Conservation (phyloP, 805 yeast genomes). For the Debaryomyces hansenii region DNA sequence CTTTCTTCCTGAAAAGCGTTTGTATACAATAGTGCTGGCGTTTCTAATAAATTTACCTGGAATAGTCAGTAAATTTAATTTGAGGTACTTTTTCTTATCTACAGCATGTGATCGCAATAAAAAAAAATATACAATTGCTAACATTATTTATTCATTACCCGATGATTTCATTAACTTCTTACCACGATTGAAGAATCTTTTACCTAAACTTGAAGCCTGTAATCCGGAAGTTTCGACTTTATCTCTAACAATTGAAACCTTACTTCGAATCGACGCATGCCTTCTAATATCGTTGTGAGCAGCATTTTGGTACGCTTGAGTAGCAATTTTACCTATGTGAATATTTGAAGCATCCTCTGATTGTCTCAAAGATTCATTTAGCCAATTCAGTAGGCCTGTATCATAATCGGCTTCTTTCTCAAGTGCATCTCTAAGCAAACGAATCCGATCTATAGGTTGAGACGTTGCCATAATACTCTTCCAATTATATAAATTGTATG, state of each 20-base stretch:
- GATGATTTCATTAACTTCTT: slow-evolving; percentile 46
- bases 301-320: slow-evolving; percentile 67
- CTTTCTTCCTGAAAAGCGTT: no score
- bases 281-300: slow-evolving; percentile 54
- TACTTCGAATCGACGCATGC: slow-evolving; percentile 47
- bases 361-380: slow-evolving; percentile 45
- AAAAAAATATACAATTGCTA: neutral
- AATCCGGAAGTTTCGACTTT: slow-evolving; percentile 45
- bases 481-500: slow-evolving; percentile 30
- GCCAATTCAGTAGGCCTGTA: slow-evolving; percentile 61
- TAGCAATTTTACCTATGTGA: slow-evolving; percentile 55
- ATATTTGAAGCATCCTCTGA: slow-evolving; percentile 33
- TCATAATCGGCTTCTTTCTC: slow-evolving; percentile 45
- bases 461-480: slow-evolving; percentile 38
- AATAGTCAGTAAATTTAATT: neutral
- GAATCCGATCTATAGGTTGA: slow-evolving; percentile 43
- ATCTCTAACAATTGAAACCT: slow-evolving; percentile 49
- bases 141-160: slow-evolving; percentile 1
- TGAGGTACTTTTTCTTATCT: slow-evolving; percentile 1
- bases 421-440: slow-evolving; percentile 43
- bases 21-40: neutral
- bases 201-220: slow-evolving; percentile 55
- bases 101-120: slow-evolving; percentile 3
- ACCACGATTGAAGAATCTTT: slow-evolving; percentile 56
- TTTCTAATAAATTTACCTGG: no score